phyloP scores from a whole-genome alignment of 2,329 filamentous ascomycete genomes.

The Ophiostoma perfectum region DNA sequence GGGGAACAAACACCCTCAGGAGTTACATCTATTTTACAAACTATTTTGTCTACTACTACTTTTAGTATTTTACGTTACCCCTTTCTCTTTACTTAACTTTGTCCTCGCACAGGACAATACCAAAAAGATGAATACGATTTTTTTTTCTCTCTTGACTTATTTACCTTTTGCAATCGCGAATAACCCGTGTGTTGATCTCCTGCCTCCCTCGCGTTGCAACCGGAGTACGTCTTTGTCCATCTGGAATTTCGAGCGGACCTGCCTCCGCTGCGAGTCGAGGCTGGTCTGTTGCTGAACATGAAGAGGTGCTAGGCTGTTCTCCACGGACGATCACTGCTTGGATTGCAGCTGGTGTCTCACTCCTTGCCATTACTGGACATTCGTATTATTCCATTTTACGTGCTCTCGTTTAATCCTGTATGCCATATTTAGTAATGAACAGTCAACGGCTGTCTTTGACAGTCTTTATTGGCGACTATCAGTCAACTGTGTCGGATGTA shows the following conservation, averaged over 20 bases:
- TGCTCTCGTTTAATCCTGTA: neutral
- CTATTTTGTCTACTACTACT: neutral
- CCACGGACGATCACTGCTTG: constrained; percentile 11
- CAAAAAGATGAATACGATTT: constrained; percentile 1
- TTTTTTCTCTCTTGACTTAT: neutral
- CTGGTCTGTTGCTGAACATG: neutral
- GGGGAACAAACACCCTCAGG: neutral
- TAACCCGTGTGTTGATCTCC: neutral
- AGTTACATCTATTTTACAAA: neutral
- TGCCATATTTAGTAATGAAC: neutral
- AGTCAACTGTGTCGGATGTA: neutral
- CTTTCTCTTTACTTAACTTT: constrained; percentile 1
- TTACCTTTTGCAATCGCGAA: neutral
- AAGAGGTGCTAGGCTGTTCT: constrained; percentile 4
- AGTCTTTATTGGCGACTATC: neutral
- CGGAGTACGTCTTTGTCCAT: neutral
- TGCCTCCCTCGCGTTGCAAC: neutral
- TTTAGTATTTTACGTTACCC: neutral
- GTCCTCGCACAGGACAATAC: constrained; percentile 12
- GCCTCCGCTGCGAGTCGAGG: neutral
- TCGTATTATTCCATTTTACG: neutral
- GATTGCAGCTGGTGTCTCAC: neutral
- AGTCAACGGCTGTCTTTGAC: neutral
- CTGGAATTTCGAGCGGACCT: neutral
- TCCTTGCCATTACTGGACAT: neutral